Percentiles rank a stretch among this genome's conserved stretches.
Evolutionary conservation across 805 yeast genomes (phyloP).

Genomic region (Martiniozyma abietophila): DNA sequence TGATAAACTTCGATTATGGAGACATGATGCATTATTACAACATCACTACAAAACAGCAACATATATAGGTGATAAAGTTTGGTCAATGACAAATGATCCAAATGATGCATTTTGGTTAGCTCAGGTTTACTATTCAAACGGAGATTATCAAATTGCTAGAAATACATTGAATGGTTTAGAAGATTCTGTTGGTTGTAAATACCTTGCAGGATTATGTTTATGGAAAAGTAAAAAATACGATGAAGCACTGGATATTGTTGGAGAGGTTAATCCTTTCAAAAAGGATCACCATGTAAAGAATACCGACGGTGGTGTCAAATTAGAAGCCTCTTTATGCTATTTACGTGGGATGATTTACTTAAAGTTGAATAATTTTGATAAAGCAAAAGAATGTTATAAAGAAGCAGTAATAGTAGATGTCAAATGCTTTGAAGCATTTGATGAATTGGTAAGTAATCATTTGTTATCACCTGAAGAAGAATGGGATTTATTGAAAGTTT

Average conservation of each 20-base stretch:
- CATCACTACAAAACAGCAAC: constrained; percentile 88
- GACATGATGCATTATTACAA: constrained; percentile 88
- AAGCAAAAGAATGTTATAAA: constrained; percentile 77
- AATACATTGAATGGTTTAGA: constrained; percentile 54
- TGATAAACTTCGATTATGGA: constrained; percentile 80
- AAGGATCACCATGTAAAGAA: constrained; percentile 29
- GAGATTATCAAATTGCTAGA: constrained; percentile 72
- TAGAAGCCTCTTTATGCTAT: constrained; percentile 82
- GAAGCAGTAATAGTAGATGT: constrained; percentile 85
- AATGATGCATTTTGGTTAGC: constrained; percentile 96
- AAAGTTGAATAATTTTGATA: constrained; percentile 72
- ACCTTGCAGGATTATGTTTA: constrained; percentile 67
- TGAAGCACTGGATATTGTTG: constrained; percentile 79
- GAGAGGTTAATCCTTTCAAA: constrained; percentile 69
- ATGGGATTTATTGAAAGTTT: constrained; percentile 61
- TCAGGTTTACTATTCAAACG: constrained; percentile 72
- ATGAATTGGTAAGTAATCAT: constrained; percentile 62
- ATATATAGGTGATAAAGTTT: constrained; percentile 83
- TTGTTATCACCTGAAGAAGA: constrained; percentile 78
- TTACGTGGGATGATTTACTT: constrained; percentile 77
- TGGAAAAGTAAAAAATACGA: constrained; percentile 71
- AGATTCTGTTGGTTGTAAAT: constrained; percentile 65
- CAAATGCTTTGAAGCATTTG: constrained; percentile 88
- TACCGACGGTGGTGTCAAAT: constrained; percentile 74
- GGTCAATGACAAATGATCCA: constrained; percentile 75